These are phyloP conservation scores for Ploettnerulaceae sp. DNA, from an alignment of 2,329 filamentous ascomycete species.

Conservation along the genomic window DNA sequence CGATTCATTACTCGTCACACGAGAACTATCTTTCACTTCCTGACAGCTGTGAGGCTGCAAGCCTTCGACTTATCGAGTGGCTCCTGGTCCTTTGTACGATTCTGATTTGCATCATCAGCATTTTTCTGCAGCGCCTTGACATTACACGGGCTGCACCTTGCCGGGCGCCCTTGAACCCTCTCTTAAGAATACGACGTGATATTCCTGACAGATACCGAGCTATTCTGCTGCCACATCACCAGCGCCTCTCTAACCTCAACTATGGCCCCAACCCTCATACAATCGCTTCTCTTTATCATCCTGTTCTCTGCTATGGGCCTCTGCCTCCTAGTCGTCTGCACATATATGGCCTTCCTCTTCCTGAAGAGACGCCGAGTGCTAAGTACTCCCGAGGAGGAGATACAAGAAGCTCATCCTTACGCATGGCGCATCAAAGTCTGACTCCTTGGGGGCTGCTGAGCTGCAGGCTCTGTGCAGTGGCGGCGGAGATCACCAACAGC, in stretches of 20 bases:
- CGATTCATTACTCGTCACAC: background rate
- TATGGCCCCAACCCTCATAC: constrained; percentile 18
- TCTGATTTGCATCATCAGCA: background rate
- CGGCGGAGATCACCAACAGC: background rate
- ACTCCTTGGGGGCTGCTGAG: background rate
- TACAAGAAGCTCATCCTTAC: constrained; percentile 18
- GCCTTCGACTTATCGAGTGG: background rate
- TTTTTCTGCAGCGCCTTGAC: background rate
- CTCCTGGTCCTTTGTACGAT: background rate
- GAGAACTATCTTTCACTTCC: background rate
- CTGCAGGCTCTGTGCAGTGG: background rate
- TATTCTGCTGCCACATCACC: background rate
- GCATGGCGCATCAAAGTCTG: constrained; percentile 20
- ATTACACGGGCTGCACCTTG: background rate
- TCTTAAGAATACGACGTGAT: background rate
- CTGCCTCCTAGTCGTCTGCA: constrained; percentile 12
- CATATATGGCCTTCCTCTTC: constrained; percentile 20
- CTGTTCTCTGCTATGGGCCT: constrained; percentile 17
- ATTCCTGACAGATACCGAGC: background rate
- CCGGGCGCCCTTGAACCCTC: background rate
- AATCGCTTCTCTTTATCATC: constrained; percentile 19
- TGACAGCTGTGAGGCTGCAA: too few relatives aligned
- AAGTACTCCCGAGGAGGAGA: background rate
- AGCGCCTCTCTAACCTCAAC: background rate
- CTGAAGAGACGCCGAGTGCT: constrained; percentile 8